Evolutionary conservation across 805 yeast genomes (phyloP), one percentile per base, ranked within the genome.

Genomic region (Ogataea philodendri): DNA sequence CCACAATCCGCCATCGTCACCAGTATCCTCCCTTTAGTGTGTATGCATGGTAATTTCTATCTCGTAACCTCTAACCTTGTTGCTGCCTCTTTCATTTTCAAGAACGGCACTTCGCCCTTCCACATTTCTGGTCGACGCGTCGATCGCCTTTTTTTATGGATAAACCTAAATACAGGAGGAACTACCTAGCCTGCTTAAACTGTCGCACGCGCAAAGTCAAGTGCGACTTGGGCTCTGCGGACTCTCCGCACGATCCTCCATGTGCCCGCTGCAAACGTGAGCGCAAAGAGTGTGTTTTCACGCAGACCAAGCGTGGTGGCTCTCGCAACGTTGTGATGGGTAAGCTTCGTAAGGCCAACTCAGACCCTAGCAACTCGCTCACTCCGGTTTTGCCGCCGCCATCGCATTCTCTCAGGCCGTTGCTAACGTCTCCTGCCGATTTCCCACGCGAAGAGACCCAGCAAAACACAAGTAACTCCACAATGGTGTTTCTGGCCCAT

Each of bases 261-360:
- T 89, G 97, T 67, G 80, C 76, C 2, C 64, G 97, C 32, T 89
- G 97, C 52, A 70, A 72, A 42, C 69, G 97, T 27, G 96, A 89
- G 54, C 67, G 94, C 10, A 76, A 75, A 46, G 87, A 81, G 48
- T 89, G 97, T 60, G 78, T 81, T 10, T 49, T 64, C 44, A 71
- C 72, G n/a, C 78, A 74, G 18, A 66, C 72, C 28, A 63, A 74
- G 27, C 65, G 84, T 42, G 81, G 83, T 11, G 75, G 76, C 2
- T 57, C 59, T 17, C 57, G 53, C 25, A 64, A 64, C 34, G 65
- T 67, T 11, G 37, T 54, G 0, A 52, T 58, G 9, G 67, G 66
- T 17, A 54, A 50, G 35, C 46, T 42, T 48, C 44, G 54, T 35
- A 45, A 36, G 22, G 7, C 32, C 11, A 11, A 22, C 27, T 22